phyloP scores from a whole-genome alignment of 495 filamentous ascomycete genomes.

The Schizothecium vesticola region DNA sequence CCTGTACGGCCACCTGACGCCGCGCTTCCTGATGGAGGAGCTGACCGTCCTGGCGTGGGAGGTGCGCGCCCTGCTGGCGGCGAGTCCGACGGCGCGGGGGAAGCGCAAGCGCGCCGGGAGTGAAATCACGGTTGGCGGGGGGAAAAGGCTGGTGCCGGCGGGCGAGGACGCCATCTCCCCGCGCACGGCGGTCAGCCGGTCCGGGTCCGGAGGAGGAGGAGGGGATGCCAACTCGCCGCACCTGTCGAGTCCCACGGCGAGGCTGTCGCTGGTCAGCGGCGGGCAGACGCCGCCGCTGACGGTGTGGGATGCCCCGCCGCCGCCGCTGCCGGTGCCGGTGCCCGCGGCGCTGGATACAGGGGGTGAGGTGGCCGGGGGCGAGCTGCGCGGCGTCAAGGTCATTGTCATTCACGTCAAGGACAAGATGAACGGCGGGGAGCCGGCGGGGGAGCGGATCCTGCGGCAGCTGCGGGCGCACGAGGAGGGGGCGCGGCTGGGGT shows the following conservation, averaged over 20 bases:
- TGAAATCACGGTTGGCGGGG: conserved; percentile 19
- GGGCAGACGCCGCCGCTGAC: conserved; percentile 6
- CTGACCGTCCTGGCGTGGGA: conserved; percentile 62
- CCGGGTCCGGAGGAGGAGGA: too few species aligned
- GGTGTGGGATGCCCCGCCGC: background rate
- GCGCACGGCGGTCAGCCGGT: too few species aligned
- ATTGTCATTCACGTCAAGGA: conserved; percentile 83
- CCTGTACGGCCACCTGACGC: conserved; percentile 84
- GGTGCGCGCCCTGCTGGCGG: conserved; percentile 38
- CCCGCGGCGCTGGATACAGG: conserved; percentile 5
- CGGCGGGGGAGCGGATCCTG: conserved; percentile 61
- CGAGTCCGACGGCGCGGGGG: conserved; percentile 13
- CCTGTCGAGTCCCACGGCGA: conserved; percentile 33
- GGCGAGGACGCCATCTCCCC: background rate
- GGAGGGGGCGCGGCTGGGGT: conserved; percentile 58
- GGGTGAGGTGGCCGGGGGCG: background rate
- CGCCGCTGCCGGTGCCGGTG: conserved; percentile 11
- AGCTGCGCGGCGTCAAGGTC: conserved; percentile 51
- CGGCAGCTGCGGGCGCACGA: conserved; percentile 59
- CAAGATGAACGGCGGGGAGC: conserved; percentile 56
- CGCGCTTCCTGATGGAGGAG: conserved; percentile 73
- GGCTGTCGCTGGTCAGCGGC: conserved; percentile 31
- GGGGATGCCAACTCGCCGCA: conserved; percentile 22
- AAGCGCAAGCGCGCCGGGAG: conserved; percentile 12
- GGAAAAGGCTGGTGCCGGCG: background rate